Evolutionary conservation across 2,329 filamentous ascomycete species (phyloP), one percentile per base, ranked within the genome.

Genomic region (Pseudogymnoascus sp.): DNA sequence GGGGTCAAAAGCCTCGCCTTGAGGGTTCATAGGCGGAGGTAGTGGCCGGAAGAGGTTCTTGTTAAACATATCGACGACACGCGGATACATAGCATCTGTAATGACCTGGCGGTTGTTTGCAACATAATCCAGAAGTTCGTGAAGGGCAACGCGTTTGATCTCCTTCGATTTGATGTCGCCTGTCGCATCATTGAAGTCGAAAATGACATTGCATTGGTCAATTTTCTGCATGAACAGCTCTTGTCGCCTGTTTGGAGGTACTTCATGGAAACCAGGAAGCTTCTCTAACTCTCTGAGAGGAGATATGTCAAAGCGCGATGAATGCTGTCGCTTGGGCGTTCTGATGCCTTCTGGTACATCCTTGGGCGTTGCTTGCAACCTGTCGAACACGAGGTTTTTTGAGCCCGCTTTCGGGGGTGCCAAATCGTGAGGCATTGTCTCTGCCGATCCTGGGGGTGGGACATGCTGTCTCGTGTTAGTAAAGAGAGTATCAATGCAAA

Each of bases 181-280:
- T 68, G 91, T 96, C 59, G 93, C 91, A 76, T 99, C 95, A 75
- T 97, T 99, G 80, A 99, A 99, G 79, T 99, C 95, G 74, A 99
- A 99, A 72, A 99, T 99, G 80, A 99, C 96, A 74, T 99, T 99
- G 81, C 95, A 99, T 76, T 99, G 95, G 72, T 97, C 95, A 70
- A 99, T 95, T 82, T 99, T 99, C 74, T 97, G 93, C 93, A 99
- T 97, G 78, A 99, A 99, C 16, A 99, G 84, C 70, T 97, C 93
- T 77, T 97, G 93, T 66, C 95, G 86, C 67, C 93, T 87, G 74
- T 96, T 96, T 14, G 95, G 95, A 10, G 93, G 90, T 26, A 97
- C 95, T 77, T 99, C 95, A 72, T 99, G 95, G 77, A 99, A 99
- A 37, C 95, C 95, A 1, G 95, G 93, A 24, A 99, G 82, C 78